A percentile compares a stretch with the other conserved stretches of the same genome.
Evolutionary conservation across 768 basidiomycete species (phyloP).

Genomic region (Paxillus rubicundulus): DNA sequence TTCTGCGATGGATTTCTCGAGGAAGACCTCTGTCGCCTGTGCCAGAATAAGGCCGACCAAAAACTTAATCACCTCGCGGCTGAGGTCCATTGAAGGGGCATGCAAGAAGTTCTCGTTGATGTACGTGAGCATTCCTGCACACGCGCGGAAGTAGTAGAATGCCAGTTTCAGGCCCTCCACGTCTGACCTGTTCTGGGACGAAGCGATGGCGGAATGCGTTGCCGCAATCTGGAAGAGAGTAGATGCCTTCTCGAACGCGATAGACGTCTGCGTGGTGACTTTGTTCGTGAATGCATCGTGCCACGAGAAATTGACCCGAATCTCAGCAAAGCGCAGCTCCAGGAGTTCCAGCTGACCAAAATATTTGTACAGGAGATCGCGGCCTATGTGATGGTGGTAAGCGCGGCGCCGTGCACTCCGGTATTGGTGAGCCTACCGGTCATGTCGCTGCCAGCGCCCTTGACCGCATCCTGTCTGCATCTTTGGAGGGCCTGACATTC

Average conservation of each 20-base stretch:
- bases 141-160: slow-evolving; percentile 86
- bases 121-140: slow-evolving; percentile 96
- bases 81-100: slow-evolving; percentile 93
- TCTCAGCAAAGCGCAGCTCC: slow-evolving; percentile 94
- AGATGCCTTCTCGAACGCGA: slow-evolving; percentile 98
- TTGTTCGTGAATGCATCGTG: slow-evolving; percentile 96
- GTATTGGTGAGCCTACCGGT: slow-evolving; percentile 58
- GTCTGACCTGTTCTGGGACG: slow-evolving; percentile 79
- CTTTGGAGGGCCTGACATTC: slow-evolving; percentile 86
- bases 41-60: slow-evolving; percentile 84
- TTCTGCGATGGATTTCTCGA: slow-evolving; percentile 92
- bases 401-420: neutral
- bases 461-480: slow-evolving; percentile 93
- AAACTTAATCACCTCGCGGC: slow-evolving; percentile 92
- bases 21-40: slow-evolving; percentile 94
- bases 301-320: slow-evolving; percentile 96
- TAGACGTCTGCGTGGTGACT: slow-evolving; percentile 89
- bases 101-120: slow-evolving; percentile 99
- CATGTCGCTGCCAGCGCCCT: slow-evolving; percentile 92
- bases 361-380: slow-evolving; percentile 97
- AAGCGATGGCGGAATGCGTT: slow-evolving; percentile 89
- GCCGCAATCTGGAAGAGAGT: slow-evolving; percentile 95
- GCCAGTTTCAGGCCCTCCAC: slow-evolving; percentile 92
- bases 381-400: slow-evolving; percentile 43
- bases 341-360: slow-evolving; percentile 98